A percentile compares a stretch with the other conserved stretches of the same genome.
phyloP scores from a whole-genome alignment of 768 basidiomycete genomes.

The Favolaschia claudopus region DNA sequence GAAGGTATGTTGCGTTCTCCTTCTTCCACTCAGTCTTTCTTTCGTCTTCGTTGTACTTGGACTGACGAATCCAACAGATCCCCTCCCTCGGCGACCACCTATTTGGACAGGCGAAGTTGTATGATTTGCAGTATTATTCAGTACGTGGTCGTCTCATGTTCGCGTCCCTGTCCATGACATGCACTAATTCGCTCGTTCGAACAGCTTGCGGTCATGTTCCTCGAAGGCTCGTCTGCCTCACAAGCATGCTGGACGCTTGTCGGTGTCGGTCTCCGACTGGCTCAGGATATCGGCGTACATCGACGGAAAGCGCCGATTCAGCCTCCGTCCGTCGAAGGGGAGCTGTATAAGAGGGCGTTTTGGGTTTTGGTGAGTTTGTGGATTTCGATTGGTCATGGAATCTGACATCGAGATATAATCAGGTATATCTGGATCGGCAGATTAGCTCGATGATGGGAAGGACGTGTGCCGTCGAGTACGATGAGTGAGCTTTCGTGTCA shows the following conservation, averaged over 20 bases:
- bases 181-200: conserved; percentile 16
- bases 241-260: conserved; percentile 73
- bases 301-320: conserved; percentile 36
- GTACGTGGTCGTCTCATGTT: conserved; percentile 42
- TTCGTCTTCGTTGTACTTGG: not conserved
- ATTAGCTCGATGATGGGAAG: conserved; percentile 57
- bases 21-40: no score
- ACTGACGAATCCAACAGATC: conserved; percentile 2
- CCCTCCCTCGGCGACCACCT: conserved; percentile 69
- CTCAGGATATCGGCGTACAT: conserved; percentile 26
- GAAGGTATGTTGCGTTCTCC: conserved; percentile 47
- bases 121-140: conserved; percentile 76
- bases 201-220: conserved; percentile 61
- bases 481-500: conserved; percentile 57
- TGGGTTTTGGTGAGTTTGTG: no score
- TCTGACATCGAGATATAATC: no score
- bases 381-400: no score
- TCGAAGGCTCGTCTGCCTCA: conserved; percentile 63
- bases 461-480: conserved; percentile 62
- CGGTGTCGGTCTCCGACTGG: conserved; percentile 44
- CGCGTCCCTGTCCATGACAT: not conserved
- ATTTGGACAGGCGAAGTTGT: conserved; percentile 68
- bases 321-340: conserved; percentile 60
- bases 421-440: conserved; percentile 16
- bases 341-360: no score